Base-by-base conservation (phyloP, 1,284 basidiomycete species). In the Moesziomyces aphidis region DNA sequence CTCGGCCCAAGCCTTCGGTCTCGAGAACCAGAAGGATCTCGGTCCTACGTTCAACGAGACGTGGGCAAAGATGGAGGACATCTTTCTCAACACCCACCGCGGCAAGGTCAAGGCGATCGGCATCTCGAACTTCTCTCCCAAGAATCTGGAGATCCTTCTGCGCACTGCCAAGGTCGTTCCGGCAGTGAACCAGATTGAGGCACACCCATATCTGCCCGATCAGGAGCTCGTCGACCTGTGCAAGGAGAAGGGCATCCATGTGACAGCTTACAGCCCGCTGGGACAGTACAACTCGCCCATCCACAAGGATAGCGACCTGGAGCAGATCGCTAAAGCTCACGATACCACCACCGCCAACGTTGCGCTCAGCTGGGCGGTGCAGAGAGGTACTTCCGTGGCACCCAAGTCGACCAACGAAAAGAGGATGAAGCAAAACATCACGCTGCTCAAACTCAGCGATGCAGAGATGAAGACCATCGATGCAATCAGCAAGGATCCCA, bases 201-300 rank as follows among this genome's bases (percentile, higher is more conserved):
- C 70, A 17, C 73, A 73, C 51, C 79, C 78, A 5, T 79, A 73
- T 57, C 55, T 65, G 46, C 78, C 66, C 31, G 75, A 94, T 79
- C 90, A 90, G 84, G 88, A 90, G 60, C 88, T 94, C 50, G 77
- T 91, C 60, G 85, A 87, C 19, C 94, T 90, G 86, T 88, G 92
- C 82, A 88, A 89, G 79, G 86, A 87, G 39, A 90, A 93, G 83
- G 88, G 87, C 39, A 94, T 95, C 77, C 85, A 90, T 28, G 86
- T 92, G 0, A 89, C 93, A 84, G 93, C 93, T 0, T 95, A 94
- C 85, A 93, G 91, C 10, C 94, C 94, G 4, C 88, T 94, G 31
- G 93, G 93, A 6, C 92, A 91, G 21, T 89, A 90, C 8, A 88
- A 90, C 78, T 90, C 91, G 4, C 91, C 92, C 2, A 86, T 95